phyloP scores from a whole-genome alignment of 2,329 filamentous ascomycete species.

The Hypoxylon sp. region DNA sequence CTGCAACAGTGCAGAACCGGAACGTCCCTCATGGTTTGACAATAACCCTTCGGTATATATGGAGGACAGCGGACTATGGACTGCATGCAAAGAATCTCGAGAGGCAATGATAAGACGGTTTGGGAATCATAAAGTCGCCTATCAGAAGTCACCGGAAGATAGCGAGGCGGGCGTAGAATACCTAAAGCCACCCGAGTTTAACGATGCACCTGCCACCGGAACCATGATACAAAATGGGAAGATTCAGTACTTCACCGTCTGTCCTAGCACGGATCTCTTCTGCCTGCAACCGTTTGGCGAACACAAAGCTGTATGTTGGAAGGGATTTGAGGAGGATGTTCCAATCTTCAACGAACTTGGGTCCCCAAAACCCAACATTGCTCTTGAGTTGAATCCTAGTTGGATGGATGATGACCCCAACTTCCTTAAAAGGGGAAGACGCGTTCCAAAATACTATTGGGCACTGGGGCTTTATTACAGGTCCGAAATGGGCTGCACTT shows the following conservation, averaged over 20 bases:
- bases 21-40: too few species aligned
- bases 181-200: too few species aligned
- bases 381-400: not conserved
- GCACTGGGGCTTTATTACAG: not conserved
- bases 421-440: not conserved
- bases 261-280: not conserved
- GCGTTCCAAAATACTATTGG: not conserved
- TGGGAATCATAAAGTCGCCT: too few species aligned
- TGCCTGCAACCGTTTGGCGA: not conserved
- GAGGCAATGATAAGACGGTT: too few species aligned
- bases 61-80: too few species aligned
- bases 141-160: too few species aligned
- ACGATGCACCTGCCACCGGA: too few species aligned
- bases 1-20: too few species aligned
- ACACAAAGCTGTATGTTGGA: not conserved
- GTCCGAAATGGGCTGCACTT: not conserved
- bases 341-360: not conserved
- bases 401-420: not conserved
- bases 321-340: not conserved
- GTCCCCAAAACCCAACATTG: not conserved
- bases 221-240: too few species aligned
- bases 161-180: too few species aligned
- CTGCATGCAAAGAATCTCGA: too few species aligned
- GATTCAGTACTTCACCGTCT: not conserved
- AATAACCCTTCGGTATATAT: too few species aligned